A percentile compares a stretch with the other conserved stretches of the same genome.
Evolutionary conservation across 2,329 filamentous ascomycete species (phyloP).

Genomic region (Atkinsonella texensis): DNA sequence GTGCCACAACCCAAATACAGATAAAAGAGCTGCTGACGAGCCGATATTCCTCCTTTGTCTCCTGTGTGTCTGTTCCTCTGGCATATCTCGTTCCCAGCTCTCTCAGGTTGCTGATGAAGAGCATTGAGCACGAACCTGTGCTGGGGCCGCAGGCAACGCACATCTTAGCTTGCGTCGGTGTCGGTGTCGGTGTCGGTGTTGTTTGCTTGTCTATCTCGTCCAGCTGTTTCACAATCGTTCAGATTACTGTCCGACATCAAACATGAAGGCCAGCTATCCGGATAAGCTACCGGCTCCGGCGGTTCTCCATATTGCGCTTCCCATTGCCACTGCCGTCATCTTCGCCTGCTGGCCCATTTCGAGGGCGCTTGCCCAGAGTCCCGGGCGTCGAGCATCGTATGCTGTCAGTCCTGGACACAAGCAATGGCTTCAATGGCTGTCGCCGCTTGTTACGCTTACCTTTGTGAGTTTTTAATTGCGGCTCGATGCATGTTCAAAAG

Average conservation of each 20-base stretch:
- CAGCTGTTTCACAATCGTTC: background rate
- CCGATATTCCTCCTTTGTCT: too few species aligned
- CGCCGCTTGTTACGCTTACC: conserved; percentile 1
- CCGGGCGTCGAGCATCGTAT: conserved; percentile 1
- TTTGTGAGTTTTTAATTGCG: conserved; percentile 4
- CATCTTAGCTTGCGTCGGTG: background rate
- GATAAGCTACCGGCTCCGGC: background rate
- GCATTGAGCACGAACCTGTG: too few species aligned
- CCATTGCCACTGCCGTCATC: background rate
- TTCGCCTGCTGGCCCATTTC: conserved; percentile 1
- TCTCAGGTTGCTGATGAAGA: too few species aligned
- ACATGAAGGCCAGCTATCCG: background rate
- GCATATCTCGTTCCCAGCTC: too few species aligned
- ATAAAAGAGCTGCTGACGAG: too few species aligned
- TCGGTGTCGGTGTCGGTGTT: too few species aligned
- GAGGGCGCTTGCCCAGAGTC: conserved; percentile 1
- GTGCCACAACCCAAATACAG: too few species aligned
- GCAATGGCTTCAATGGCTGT: background rate
- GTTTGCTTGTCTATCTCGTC: too few species aligned
- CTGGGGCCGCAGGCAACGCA: too few species aligned
- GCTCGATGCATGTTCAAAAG: too few species aligned
- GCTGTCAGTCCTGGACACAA: background rate
- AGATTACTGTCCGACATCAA: background rate
- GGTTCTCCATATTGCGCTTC: conserved; percentile 5
- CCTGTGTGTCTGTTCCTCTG: too few species aligned